Evolutionary conservation across 2,329 filamentous ascomycete species (phyloP).

Genomic region (Sclerotinia sclerotiorum): DNA sequence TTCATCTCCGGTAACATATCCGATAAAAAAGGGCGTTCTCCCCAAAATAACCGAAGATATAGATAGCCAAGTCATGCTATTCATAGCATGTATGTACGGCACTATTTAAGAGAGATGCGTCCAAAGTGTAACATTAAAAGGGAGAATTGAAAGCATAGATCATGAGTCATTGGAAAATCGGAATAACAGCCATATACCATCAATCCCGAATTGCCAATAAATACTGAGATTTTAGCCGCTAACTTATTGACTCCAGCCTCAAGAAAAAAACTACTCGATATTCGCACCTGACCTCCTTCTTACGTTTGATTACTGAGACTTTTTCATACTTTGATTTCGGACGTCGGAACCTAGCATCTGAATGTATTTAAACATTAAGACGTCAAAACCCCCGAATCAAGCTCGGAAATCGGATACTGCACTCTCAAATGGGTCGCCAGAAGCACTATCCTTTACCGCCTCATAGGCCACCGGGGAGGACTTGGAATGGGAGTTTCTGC

Average conservation of each 20-base stretch:
- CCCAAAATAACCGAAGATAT: background rate
- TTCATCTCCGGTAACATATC: too few species aligned
- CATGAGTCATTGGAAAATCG: background rate
- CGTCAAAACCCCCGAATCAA: too few species aligned
- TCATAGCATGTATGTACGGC: too few species aligned
- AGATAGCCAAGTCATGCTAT: background rate
- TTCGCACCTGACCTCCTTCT: background rate
- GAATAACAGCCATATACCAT: background rate
- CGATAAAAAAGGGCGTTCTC: background rate
- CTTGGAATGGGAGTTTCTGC: background rate
- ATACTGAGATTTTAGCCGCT: background rate
- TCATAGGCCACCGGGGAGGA: background rate
- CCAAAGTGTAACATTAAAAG: too few species aligned
- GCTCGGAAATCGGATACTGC: background rate
- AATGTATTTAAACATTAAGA: too few species aligned
- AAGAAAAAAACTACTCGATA: background rate
- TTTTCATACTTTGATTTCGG: too few species aligned
- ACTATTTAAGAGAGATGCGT: too few species aligned
- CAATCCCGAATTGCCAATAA: background rate
- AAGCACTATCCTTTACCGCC: background rate
- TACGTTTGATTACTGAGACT: background rate
- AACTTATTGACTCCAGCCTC: background rate
- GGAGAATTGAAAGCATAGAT: constrained; percentile 28
- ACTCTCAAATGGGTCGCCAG: background rate
- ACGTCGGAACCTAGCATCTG: too few species aligned